A percentile compares a stretch with the other conserved stretches of the same genome.
Evolutionary conservation across 2,329 filamentous ascomycete species (phyloP).

Genomic region (Ophiocordyceps robertsii): DNA sequence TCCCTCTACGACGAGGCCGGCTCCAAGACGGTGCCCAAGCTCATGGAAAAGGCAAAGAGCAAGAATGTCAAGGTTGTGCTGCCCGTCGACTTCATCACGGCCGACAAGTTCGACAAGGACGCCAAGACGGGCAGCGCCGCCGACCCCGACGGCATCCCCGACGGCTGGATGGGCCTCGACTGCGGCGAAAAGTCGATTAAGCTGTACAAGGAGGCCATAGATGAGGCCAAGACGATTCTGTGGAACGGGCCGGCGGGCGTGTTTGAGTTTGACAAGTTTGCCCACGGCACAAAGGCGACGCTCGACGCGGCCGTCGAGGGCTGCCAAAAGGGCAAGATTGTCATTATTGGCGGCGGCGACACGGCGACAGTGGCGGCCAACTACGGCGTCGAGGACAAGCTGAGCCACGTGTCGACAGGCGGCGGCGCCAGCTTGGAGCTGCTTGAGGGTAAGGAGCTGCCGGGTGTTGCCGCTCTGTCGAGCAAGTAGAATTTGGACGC

Average conservation of each 20-base stretch:
- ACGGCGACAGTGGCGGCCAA: constrained; percentile 96
- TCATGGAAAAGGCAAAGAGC: constrained; percentile 92
- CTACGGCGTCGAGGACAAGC: constrained; percentile 90
- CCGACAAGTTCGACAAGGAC: constrained; percentile 84
- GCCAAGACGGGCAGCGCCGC: constrained; percentile 71
- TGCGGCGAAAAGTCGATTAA: constrained; percentile 80
- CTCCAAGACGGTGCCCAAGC: constrained; percentile 74
- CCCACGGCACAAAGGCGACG: constrained; percentile 80
- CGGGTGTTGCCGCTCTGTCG: constrained; percentile 85
- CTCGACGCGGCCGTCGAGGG: constrained; percentile 79
- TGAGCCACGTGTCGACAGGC: constrained; percentile 95
- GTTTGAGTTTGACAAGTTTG: constrained; percentile 94
- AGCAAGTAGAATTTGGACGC: constrained; percentile 40
- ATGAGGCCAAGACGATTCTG: constrained; percentile 85
- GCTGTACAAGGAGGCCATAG: constrained; percentile 79
- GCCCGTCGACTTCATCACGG: constrained; percentile 89
- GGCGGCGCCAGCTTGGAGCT: constrained; percentile 92
- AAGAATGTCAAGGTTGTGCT: constrained; percentile 93
- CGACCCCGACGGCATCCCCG: constrained; percentile 79
- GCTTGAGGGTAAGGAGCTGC: constrained; percentile 94
- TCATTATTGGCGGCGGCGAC: constrained; percentile 97
- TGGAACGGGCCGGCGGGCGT: constrained; percentile 98
- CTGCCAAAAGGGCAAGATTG: constrained; percentile 69
- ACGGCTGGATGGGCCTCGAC: constrained; percentile 97
- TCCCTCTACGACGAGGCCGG: constrained; percentile 90